Percentiles rank a stretch among this genome's conserved stretches.
phyloP scores from a whole-genome alignment of 345 rosid species.

The Sonneratia caseolaris region DNA sequence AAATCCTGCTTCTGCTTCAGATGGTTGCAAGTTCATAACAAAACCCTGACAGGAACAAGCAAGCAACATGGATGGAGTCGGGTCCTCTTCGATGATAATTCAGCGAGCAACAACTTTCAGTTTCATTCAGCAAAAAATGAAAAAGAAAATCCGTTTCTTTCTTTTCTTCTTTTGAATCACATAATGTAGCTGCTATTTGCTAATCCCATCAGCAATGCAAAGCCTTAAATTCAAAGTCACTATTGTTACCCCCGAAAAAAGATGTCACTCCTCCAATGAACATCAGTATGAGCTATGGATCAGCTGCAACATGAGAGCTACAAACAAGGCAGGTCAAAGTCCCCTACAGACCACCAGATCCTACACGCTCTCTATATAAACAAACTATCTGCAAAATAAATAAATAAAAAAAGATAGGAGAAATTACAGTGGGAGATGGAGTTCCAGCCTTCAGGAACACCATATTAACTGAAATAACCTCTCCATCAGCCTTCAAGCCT shows the following conservation, averaged over 20 bases:
- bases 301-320: neutral
- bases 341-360: neutral
- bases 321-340: neutral
- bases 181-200: neutral
- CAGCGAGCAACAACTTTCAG: neutral
- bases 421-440: slow-evolving; percentile 83
- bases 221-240: neutral
- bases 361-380: neutral
- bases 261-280: neutral
- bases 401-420: neutral
- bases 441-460: slow-evolving; percentile 84
- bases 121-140: neutral
- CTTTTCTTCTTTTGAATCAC: neutral
- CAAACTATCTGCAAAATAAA: neutral
- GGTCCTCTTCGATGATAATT: neutral
- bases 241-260: neutral
- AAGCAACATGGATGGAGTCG: neutral
- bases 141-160: neutral
- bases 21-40: slow-evolving; percentile 94
- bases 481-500: slow-evolving; percentile 74
- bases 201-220: neutral
- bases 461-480: slow-evolving; percentile 79
- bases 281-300: neutral
- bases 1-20: slow-evolving; percentile 96
- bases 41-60: slow-evolving; percentile 53